Base-by-base conservation (phyloP, 2,329 filamentous ascomycete species). In the Atkinsonella hypoxylon region DNA sequence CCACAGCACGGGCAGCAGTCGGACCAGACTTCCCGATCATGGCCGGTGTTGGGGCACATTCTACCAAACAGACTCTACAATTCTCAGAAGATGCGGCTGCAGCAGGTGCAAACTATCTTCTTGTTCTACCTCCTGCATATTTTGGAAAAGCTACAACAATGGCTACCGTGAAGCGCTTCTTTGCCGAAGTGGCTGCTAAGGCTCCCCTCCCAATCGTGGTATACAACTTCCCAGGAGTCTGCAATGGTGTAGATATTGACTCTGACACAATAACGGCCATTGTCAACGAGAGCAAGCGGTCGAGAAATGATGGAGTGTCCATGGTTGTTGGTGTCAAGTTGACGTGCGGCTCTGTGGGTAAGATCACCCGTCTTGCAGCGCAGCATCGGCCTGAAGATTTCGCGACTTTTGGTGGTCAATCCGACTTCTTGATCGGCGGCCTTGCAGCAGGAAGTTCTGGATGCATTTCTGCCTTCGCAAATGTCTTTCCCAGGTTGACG, bases 11-110 rank as follows among this genome's bases (percentile, higher is more conserved):
- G 51, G 84, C 88, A 61, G 80, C 80, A 47, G 84, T 94, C 45
- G 89, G 90, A 0, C 86, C 88, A 0, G 83, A 91, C 66, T 95
- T 91, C 66, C 89, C 90, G 31, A 75, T 95, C 56, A 89, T 93
- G 74, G 89, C 47, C 70, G 82, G 82, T 34, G 77, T 81, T 7
- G 75, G 79, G 17, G 80, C 76, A 0, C 81, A 85, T 63, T 83
- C 79, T 15, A 84, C 79, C 2, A 73, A 74, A 55, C 81, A 85
- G 64, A 77, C 78, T 3, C 70, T 82, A 1, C 76, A 83, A 61
- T 76, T 75, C 53, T 72, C 81, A 49, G 58, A 62, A 30, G 82
- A 85, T 58, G 82, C 82, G 1, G 68, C 70, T 18, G 3, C 4
- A 2, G 45, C 48, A 4, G 51, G 53, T 2, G 53, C 53, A 9